phyloP scores from a whole-genome alignment of 2,329 filamentous ascomycete genomes.

The Waltergamsia citrina region DNA sequence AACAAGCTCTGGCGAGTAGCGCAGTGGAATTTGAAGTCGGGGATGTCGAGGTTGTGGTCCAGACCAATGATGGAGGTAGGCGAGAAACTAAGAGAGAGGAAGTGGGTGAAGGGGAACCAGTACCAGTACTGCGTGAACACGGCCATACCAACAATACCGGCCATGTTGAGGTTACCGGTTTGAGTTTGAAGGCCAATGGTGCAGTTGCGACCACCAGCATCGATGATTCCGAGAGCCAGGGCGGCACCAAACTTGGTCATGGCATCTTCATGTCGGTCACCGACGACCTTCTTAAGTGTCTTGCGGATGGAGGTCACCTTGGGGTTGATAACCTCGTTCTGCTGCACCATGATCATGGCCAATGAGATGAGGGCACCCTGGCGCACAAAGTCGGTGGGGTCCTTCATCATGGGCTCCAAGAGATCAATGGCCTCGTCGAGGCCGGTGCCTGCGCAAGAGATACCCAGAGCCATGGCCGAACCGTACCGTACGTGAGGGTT shows the following conservation, averaged over 20 bases:
- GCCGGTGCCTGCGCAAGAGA: constrained; percentile 93
- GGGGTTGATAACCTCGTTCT: constrained; percentile 97
- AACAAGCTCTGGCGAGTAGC: constrained; percentile 92
- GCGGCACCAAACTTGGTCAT: constrained; percentile 99
- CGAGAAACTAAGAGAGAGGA: constrained; percentile 91
- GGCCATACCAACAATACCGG: constrained; percentile 93
- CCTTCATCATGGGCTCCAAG: constrained; percentile 98
- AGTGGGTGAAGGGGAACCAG: constrained; percentile 99
- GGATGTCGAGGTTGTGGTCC: constrained; percentile 87
- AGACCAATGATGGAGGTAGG: constrained; percentile 93
- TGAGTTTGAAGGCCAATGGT: constrained; percentile 96
- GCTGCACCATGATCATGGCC: constrained; percentile 98
- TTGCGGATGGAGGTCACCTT: constrained; percentile 89
- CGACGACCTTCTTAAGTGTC: constrained; percentile 86
- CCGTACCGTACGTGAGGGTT: constrained; percentile 98
- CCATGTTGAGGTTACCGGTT: constrained; percentile 97
- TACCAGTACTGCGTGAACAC: constrained; percentile 99
- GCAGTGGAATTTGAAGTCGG: constrained; percentile 91
- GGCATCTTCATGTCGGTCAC: constrained; percentile 93
- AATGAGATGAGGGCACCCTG: constrained; percentile 92
- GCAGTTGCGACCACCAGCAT: constrained; percentile 95
- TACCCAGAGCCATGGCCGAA: constrained; percentile 95
- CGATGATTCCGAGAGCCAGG: constrained; percentile 90
- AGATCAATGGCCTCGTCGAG: constrained; percentile 94
- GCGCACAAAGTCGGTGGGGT: constrained; percentile 95